phyloP scores from a whole-genome alignment of 129 eudicot species.

The Arctium minus region DNA sequence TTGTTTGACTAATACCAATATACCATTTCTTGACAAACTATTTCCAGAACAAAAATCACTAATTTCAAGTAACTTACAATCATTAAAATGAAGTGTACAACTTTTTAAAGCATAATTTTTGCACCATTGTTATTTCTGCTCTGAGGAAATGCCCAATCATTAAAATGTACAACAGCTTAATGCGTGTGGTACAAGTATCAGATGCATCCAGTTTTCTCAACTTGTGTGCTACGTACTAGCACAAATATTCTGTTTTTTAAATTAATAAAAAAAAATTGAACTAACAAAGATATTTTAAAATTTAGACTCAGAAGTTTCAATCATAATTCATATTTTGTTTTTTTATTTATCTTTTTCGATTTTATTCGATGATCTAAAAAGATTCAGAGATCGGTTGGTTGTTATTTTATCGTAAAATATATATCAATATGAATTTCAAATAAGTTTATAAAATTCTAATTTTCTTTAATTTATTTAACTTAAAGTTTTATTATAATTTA shows the following conservation, averaged over 20 bases:
- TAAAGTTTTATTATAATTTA: too few species aligned
- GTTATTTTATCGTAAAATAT: too few species aligned
- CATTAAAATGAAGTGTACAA: not conserved
- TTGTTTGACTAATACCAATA: slow-evolving; percentile 26
- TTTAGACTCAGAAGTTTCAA: too few species aligned
- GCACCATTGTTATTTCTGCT: not conserved
- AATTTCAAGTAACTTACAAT: not conserved
- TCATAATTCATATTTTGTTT: too few species aligned
- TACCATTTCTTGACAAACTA: slow-evolving; percentile 5
- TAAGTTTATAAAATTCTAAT: too few species aligned
- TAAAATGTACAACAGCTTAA: not conserved
- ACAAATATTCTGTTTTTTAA: not conserved
- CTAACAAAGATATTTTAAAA: too few species aligned
- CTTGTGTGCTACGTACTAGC: not conserved
- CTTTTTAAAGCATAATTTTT: not conserved
- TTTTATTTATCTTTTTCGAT: too few species aligned
- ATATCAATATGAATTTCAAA: too few species aligned
- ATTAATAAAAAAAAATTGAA: too few species aligned
- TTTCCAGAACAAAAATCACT: not conserved
- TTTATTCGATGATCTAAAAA: too few species aligned
- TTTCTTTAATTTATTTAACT: too few species aligned
- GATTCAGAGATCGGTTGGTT: too few species aligned
- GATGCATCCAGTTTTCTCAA: not conserved
- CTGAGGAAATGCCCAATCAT: slow-evolving; percentile 1
- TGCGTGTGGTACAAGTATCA: not conserved